Conservation (phyloP, 345 rosid genomes). For the Linum usitatissimum region DNA sequence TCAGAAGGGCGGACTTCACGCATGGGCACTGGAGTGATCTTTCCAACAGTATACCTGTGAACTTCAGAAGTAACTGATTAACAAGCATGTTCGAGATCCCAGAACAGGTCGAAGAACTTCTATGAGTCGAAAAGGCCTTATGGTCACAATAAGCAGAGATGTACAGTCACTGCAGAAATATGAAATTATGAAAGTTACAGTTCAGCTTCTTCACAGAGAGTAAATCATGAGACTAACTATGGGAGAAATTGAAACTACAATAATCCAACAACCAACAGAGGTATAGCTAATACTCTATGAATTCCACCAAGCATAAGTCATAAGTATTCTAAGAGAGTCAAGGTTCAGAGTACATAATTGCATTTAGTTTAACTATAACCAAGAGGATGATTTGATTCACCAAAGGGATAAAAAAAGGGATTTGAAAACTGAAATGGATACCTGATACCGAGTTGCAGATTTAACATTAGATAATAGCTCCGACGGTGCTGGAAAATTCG, state of each 20-base stretch:
- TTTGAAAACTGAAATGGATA: slow-evolving; percentile 6
- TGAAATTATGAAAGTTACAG: not conserved
- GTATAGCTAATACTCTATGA: no score
- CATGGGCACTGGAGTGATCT: slow-evolving; percentile 84
- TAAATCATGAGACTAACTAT: not conserved
- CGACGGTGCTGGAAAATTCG: slow-evolving; percentile 34
- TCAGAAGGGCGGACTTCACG: slow-evolving; percentile 86
- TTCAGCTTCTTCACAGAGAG: not conserved
- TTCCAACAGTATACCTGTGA: slow-evolving; percentile 89
- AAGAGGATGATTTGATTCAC: not conserved
- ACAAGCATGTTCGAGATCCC: slow-evolving; percentile 5
- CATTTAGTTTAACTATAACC: not conserved
- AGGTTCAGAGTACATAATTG: not conserved
- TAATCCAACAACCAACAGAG: not conserved
- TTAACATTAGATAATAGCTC: slow-evolving; percentile 66
- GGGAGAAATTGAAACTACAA: not conserved
- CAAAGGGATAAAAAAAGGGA: not conserved
- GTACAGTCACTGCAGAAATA: not conserved
- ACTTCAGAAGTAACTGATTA: slow-evolving; percentile 28
- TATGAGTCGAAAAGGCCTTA: not conserved
- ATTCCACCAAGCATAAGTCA: no score
- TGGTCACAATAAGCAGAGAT: not conserved
- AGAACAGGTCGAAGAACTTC: not conserved
- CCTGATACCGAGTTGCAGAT: slow-evolving; percentile 97
- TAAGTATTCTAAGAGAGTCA: no score